Conservation (phyloP, 768 basidiomycete species). For the Mycena maculata region DNA sequence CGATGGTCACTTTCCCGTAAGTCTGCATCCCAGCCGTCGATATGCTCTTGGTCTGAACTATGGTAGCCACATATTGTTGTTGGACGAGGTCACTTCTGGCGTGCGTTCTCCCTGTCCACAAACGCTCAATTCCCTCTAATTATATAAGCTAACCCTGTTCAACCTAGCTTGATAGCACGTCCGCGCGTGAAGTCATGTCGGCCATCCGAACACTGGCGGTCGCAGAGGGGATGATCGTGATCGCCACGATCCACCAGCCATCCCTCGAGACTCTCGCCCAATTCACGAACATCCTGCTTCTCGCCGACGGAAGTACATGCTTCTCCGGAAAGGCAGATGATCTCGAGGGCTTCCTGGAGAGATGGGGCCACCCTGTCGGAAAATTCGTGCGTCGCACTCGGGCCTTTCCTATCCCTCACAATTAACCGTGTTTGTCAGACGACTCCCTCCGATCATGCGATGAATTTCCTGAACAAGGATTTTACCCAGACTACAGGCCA, state of each 20-base stretch:
- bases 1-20: constrained; percentile 67
- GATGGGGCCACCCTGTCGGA: constrained; percentile 52
- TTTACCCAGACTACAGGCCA: constrained; percentile 43
- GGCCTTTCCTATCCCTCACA: too few species aligned
- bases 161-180: constrained; percentile 59
- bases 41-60: not conserved
- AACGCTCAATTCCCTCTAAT: not conserved
- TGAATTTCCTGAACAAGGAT: constrained; percentile 67
- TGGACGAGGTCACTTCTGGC: constrained; percentile 73
- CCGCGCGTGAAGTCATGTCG: constrained; percentile 55
- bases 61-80: constrained; percentile 64
- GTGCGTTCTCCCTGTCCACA: constrained; percentile 39
- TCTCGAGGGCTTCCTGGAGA: constrained; percentile 53
- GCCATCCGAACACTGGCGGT: constrained; percentile 58
- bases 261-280: constrained; percentile 68
- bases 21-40: constrained; percentile 20
- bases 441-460: constrained; percentile 70
- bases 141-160: not conserved
- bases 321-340: constrained; percentile 56
- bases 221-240: constrained; percentile 63
- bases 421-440: constrained; percentile 39
- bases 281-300: constrained; percentile 69
- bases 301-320: constrained; percentile 63
- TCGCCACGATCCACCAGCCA: constrained; percentile 78
- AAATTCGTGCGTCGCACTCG: constrained; percentile 44